A percentile compares a stretch with the other conserved stretches of the same genome.
phyloP scores from a whole-genome alignment of 129 eudicot genomes.

The Chrysanthemum seticuspe region DNA sequence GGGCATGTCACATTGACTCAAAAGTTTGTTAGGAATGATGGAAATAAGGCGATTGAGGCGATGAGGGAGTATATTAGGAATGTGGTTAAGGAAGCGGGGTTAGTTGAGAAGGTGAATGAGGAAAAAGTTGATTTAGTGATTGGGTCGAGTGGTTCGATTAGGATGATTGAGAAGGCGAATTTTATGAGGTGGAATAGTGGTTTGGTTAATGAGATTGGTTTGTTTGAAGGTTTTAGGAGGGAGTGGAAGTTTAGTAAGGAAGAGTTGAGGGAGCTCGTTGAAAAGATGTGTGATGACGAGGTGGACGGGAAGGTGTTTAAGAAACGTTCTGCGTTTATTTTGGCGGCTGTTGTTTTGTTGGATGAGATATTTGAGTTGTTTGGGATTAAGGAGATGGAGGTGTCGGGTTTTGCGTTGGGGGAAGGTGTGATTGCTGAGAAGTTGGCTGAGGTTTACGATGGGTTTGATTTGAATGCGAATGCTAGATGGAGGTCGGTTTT shows the following conservation, averaged over 20 bases:
- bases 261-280: conserved; percentile 59
- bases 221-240: conserved; percentile 45
- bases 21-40: conserved; percentile 22
- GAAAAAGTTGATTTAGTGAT: conserved; percentile 52
- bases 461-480: conserved; percentile 62
- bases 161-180: conserved; percentile 71
- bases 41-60: conserved; percentile 20
- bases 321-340: conserved; percentile 58
- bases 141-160: conserved; percentile 82
- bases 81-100: conserved; percentile 43
- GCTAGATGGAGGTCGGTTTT: conserved; percentile 72
- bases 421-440: conserved; percentile 89
- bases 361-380: conserved; percentile 69
- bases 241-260: conserved; percentile 70
- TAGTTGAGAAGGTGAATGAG: conserved; percentile 40
- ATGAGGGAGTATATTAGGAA: conserved; percentile 51
- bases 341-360: conserved; percentile 71
- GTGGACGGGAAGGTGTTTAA: conserved; percentile 41
- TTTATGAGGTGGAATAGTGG: conserved; percentile 40
- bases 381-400: conserved; percentile 68
- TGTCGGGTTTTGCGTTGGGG: conserved; percentile 79
- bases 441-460: conserved; percentile 45
- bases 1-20: conserved; percentile 75
- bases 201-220: conserved; percentile 33
- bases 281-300: conserved; percentile 41